Conservation (phyloP, 1,284 basidiomycete species). For the Apiotrichum brassicae region DNA sequence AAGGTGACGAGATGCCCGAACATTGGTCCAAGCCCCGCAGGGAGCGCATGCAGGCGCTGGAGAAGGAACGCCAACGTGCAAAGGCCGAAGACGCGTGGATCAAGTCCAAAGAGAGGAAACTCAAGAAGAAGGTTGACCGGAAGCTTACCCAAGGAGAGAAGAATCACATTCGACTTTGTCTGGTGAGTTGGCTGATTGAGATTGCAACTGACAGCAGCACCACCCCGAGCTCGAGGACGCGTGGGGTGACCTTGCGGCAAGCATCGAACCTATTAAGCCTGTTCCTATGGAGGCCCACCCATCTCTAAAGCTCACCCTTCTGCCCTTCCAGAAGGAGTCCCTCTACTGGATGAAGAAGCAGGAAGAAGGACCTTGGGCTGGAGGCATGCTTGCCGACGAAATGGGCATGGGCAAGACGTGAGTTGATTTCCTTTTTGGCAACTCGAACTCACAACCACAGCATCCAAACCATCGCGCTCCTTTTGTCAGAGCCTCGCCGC, state of each 20-base stretch:
- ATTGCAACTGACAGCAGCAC: no score
- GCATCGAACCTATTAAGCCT: slow-evolving; percentile 60
- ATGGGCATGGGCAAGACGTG: slow-evolving; percentile 80
- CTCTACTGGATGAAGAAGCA: slow-evolving; percentile 94
- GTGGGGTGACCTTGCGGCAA: slow-evolving; percentile 78
- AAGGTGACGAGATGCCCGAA: slow-evolving; percentile 13
- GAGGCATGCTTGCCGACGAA: slow-evolving; percentile 80
- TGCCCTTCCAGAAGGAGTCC: slow-evolving; percentile 82
- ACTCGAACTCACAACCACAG: slow-evolving; percentile 49
- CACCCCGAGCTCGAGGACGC: slow-evolving; percentile 68
- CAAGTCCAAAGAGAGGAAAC: slow-evolving; percentile 51
- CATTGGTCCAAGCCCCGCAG: slow-evolving; percentile 5
- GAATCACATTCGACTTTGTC: slow-evolving; percentile 59
- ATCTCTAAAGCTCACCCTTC: slow-evolving; percentile 60
- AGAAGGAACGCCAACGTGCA: slow-evolving; percentile 4
- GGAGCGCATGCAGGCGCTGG: slow-evolving; percentile 10
- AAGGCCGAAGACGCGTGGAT: slow-evolving; percentile 22
- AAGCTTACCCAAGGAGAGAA: slow-evolving; percentile 75
- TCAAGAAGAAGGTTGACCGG: slow-evolving; percentile 58
- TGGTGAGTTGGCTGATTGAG: slow-evolving; percentile 33
- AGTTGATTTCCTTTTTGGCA: slow-evolving; percentile 10
- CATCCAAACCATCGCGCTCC: slow-evolving; percentile 89
- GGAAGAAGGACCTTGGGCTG: slow-evolving; percentile 78
- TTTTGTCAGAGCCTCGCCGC: slow-evolving; percentile 59
- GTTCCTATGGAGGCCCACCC: slow-evolving; percentile 69